A percentile compares a stretch with the other conserved stretches of the same genome.
Conservation (phyloP, 2,329 filamentous ascomycete species). For the Fusarium buxicola region DNA sequence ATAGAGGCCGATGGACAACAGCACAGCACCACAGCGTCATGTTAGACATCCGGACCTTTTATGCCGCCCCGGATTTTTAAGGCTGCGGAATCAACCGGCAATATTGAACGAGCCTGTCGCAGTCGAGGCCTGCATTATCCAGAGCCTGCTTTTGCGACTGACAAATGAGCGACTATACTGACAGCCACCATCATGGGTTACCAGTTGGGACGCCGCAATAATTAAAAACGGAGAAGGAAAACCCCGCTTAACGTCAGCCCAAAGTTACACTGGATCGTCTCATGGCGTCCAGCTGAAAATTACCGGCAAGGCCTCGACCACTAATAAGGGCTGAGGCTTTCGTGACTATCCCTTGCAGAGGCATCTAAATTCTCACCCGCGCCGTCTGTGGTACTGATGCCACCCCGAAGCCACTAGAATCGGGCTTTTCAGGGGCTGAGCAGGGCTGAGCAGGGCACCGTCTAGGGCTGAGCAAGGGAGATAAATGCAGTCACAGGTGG, state of each 20-base stretch:
- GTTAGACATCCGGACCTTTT: neutral
- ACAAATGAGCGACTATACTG: neutral
- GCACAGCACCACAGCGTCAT: neutral
- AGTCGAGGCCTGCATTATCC: neutral
- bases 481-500: too few species aligned
- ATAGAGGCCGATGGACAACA: neutral
- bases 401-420: neutral
- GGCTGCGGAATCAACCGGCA: neutral
- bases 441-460: neutral
- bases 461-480: neutral
- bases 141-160: conserved; percentile 6
- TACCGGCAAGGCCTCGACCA: neutral
- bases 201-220: neutral
- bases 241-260: conserved; percentile 1
- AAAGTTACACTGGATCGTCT: neutral
- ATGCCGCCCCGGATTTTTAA: neutral
- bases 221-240: neutral
- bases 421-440: conserved; percentile 3
- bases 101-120: neutral
- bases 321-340: neutral
- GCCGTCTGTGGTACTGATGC: neutral
- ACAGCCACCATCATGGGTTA: conserved; percentile 12
- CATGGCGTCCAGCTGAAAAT: conserved; percentile 25
- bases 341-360: neutral
- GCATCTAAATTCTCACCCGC: conserved; percentile 25